These are phyloP conservation scores for Hypoxylon sp. DNA, from an alignment of 2,329 filamentous ascomycete species.

Conservation along the genomic window DNA sequence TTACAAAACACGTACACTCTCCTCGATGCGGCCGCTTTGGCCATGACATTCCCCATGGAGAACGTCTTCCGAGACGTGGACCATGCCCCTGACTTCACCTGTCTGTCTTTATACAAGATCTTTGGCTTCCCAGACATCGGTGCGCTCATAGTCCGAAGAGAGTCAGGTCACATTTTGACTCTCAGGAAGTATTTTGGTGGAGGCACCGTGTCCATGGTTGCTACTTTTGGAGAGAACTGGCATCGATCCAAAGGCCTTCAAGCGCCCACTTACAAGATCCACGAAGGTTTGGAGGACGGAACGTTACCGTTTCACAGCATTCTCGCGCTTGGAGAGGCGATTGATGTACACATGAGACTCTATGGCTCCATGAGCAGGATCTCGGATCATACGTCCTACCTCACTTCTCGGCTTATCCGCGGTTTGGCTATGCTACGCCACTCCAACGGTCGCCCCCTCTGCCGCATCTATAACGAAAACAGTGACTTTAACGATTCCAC, in stretches of 20 bases:
- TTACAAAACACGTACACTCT: constrained; percentile 63
- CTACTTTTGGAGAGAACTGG: constrained; percentile 63
- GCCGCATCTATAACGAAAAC: constrained; percentile 66
- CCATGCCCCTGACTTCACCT: constrained; percentile 69
- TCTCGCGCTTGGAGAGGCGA: constrained; percentile 69
- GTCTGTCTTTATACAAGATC: constrained; percentile 73
- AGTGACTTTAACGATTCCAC: constrained; percentile 62
- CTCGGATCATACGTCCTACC: constrained; percentile 67
- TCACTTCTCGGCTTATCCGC: constrained; percentile 63
- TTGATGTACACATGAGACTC: constrained; percentile 66
- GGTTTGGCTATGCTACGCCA: constrained; percentile 63
- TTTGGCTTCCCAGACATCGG: constrained; percentile 76
- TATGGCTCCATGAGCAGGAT: constrained; percentile 70
- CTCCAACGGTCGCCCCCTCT: constrained; percentile 63
- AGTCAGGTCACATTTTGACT: constrained; percentile 66
- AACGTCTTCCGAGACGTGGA: constrained; percentile 61
- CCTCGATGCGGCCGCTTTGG: constrained; percentile 72
- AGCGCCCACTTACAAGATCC: constrained; percentile 58
- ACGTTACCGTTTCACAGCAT: constrained; percentile 75
- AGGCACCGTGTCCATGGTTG: constrained; percentile 73
- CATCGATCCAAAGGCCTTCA: constrained; percentile 63
- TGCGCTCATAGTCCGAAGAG: constrained; percentile 67
- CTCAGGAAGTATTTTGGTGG: constrained; percentile 74
- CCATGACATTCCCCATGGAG: constrained; percentile 70
- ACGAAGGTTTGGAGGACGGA: constrained; percentile 74